Conservation (phyloP, 2,329 filamentous ascomycete species). For the Cordyceps javanica region DNA sequence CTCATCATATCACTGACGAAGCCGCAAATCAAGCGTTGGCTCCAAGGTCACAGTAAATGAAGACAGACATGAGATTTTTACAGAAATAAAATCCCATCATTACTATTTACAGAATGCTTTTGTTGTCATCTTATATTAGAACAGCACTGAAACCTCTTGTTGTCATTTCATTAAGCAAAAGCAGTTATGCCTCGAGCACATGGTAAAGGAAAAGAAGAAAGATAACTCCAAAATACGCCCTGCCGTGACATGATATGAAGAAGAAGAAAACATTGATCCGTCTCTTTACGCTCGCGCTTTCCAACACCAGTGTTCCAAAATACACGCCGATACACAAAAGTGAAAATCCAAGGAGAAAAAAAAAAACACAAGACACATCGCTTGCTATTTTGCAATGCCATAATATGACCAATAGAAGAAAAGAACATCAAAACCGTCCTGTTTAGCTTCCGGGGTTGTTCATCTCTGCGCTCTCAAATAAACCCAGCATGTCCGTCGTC, state of each 20-base stretch:
- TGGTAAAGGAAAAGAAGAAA: background rate
- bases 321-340: background rate
- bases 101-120: too few species aligned
- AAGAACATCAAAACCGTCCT: background rate
- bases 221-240: background rate
- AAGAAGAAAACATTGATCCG: background rate
- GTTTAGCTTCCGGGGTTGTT: constrained; percentile 15
- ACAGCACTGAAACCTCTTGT: too few species aligned
- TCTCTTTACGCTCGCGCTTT: background rate
- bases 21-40: too few species aligned
- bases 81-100: too few species aligned
- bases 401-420: background rate
- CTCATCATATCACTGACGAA: too few species aligned
- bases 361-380: background rate
- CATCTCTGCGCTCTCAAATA: constrained; percentile 39
- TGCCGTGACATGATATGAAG: background rate
- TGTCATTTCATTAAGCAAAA: background rate
- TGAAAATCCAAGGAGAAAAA: background rate
- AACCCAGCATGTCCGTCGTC: constrained; percentile 57
- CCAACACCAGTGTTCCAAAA: background rate
- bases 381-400: constrained; percentile 7
- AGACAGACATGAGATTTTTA: too few species aligned
- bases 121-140: too few species aligned
- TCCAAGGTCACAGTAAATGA: too few species aligned
- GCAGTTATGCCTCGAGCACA: background rate